phyloP scores from a whole-genome alignment of 2,329 filamentous ascomycete species.

The Arthrobotrys musiformis region DNA sequence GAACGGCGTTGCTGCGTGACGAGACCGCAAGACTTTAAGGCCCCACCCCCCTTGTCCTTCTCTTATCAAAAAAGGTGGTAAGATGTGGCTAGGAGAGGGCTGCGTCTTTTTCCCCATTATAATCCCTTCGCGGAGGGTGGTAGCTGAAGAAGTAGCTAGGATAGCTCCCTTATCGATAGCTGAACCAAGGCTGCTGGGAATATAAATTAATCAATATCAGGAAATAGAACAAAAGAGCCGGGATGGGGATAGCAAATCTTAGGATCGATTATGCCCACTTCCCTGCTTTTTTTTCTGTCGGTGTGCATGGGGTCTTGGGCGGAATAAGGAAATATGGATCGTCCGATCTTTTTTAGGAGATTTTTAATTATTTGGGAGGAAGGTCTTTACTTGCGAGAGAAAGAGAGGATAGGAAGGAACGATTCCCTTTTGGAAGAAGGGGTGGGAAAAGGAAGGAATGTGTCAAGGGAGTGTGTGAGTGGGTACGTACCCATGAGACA shows the following conservation, averaged over 20 bases:
- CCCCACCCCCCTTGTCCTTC: constrained; percentile 18
- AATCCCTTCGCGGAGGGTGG: constrained; percentile 3
- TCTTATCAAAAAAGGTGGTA: not conserved
- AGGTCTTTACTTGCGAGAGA: not conserved
- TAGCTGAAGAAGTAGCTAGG: not conserved
- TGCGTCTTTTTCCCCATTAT: constrained; percentile 5
- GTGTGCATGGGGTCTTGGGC: constrained; percentile 33
- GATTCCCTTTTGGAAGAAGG: not conserved
- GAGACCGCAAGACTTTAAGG: constrained; percentile 53
- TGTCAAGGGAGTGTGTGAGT: constrained; percentile 26
- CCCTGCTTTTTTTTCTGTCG: constrained; percentile 2
- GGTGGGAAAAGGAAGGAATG: too few relatives aligned
- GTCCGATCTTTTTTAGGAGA: constrained; percentile 56
- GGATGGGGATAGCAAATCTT: constrained; percentile 35
- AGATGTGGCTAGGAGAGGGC: not conserved
- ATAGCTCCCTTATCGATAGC: constrained; percentile 34
- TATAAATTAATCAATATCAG: too few relatives aligned
- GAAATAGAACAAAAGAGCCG: not conserved
- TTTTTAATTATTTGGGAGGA: not conserved
- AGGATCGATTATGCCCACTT: constrained; percentile 43
- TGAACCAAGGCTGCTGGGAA: constrained; percentile 11
- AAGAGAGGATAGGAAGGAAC: too few relatives aligned
- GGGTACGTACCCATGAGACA: constrained; percentile 11
- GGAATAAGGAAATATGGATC: constrained; percentile 53
- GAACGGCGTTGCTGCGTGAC: constrained; percentile 48